Evolutionary conservation across 2,329 filamentous ascomycete genomes (phyloP), one percentile per base, ranked within the genome.

Genomic region (Colletotrichum sp.): DNA sequence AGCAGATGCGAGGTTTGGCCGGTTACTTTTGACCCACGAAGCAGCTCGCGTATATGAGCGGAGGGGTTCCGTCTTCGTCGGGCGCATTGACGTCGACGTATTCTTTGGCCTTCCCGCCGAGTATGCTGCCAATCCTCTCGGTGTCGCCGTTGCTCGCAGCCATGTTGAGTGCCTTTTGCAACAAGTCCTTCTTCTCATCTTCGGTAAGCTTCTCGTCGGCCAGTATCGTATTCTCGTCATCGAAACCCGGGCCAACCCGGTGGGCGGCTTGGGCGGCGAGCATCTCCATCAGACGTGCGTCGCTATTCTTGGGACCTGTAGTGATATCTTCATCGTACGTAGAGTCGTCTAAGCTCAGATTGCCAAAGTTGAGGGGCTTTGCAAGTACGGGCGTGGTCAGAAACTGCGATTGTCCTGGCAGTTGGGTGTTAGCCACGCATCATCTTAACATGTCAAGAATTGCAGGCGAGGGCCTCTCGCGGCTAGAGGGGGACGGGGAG

Each of bases 91-190:
- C 91, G 84, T 99, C 94, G 75, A 99, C 90, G 81, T 93, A 96
- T 12, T 91, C 84, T 80, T 92, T 95, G 16, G 95, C 94, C 72
- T 92, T 92, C 21, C 96, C 96, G 57, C 89, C 87, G 5, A 99
- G 87, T 55, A 99, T 90, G 81, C 92, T 93, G 79, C 91, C 90
- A 62, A 99, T 93, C 76, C 96, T 93, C 64, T 94, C 92, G 55
- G 95, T 92, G 85, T 99, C 97, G 66, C 97, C 97, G 84, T 99
- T 99, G 84, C 96, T 98, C 3, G 97, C 96, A 15, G 97, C 96
- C 93, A 98, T 98, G 81, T 96, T 96, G 79, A 99, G 89, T 16
- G 95, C 93, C 82, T 95, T 96, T 83, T 99, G 97, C 55, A 99
- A 85, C 49, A 94, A 92, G 62, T 94, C 90, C 79, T 89, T 92